Conservation (phyloP, 306 rosid species). For the Hippophae rhamnoides region DNA sequence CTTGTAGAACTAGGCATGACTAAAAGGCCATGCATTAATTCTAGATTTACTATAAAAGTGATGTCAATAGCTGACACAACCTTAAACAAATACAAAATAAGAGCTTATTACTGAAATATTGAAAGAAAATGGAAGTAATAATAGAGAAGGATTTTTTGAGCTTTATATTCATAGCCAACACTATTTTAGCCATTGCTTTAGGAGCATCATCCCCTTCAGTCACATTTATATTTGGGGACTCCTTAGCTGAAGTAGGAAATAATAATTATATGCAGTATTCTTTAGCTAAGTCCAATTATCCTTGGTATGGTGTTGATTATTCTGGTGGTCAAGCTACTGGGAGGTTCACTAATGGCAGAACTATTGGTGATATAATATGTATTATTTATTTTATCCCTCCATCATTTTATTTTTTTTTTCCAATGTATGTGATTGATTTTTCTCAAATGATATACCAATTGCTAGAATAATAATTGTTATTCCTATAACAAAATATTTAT, state of each 20-base stretch:
- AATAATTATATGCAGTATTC: conserved; percentile 65
- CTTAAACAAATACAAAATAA: too few species aligned
- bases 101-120: background rate
- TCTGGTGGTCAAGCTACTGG: conserved; percentile 66
- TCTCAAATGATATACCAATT: too few species aligned
- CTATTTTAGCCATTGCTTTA: background rate
- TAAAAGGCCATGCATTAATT: conserved; percentile 2
- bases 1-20: conserved; percentile 29
- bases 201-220: conserved; percentile 21
- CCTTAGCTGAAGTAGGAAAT: conserved; percentile 79
- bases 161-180: conserved; percentile 8
- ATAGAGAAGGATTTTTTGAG: conserved; percentile 15
- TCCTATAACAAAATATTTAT: too few species aligned
- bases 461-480: too few species aligned
- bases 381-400: conserved; percentile 1
- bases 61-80: background rate
- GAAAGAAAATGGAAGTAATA: conserved; percentile 9
- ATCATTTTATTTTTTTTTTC: background rate
- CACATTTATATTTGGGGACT: conserved; percentile 66
- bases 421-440: too few species aligned
- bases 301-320: conserved; percentile 83
- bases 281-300: conserved; percentile 62
- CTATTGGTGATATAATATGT: conserved; percentile 79
- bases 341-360: conserved; percentile 81
- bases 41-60: conserved; percentile 21